phyloP scores from a whole-genome alignment of 2,329 filamentous ascomycete species.

The Colletotrichum lindemuthianum region DNA sequence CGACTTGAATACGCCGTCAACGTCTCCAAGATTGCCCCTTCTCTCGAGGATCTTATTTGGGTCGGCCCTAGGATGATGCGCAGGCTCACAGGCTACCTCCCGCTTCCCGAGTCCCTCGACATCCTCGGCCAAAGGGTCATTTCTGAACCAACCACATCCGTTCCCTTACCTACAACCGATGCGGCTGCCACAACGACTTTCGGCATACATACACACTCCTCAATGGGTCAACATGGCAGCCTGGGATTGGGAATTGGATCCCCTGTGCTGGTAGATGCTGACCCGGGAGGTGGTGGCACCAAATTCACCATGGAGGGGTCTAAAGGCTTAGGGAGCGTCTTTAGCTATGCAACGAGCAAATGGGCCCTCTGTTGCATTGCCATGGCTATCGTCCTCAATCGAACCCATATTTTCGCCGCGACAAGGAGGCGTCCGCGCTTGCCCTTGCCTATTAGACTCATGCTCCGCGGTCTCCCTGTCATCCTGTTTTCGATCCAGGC shows the following conservation, averaged over 20 bases:
- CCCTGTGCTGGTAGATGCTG: slow-evolving; percentile 54
- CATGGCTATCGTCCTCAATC: slow-evolving; percentile 87
- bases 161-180: slow-evolving; percentile 51
- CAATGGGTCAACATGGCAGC: background rate
- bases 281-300: slow-evolving; percentile 45
- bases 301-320: slow-evolving; percentile 67
- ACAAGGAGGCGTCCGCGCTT: slow-evolving; percentile 83
- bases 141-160: slow-evolving; percentile 64
- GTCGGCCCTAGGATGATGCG: slow-evolving; percentile 77
- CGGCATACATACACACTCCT: slow-evolving; percentile 37
- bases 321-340: slow-evolving; percentile 83
- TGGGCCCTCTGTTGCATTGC: slow-evolving; percentile 92
- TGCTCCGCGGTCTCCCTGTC: slow-evolving; percentile 77
- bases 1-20: slow-evolving; percentile 58
- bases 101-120: slow-evolving; percentile 69
- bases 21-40: slow-evolving; percentile 69
- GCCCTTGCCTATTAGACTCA: slow-evolving; percentile 75
- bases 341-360: slow-evolving; percentile 89
- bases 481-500: slow-evolving; percentile 76
- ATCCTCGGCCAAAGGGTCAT: slow-evolving; percentile 68
- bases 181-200: slow-evolving; percentile 54
- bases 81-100: slow-evolving; percentile 72
- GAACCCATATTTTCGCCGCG: slow-evolving; percentile 93
- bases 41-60: slow-evolving; percentile 74
- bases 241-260: slow-evolving; percentile 2